Base-by-base conservation (phyloP, 345 rosid genomes). In the Eucalyptus erythrocorys region DNA sequence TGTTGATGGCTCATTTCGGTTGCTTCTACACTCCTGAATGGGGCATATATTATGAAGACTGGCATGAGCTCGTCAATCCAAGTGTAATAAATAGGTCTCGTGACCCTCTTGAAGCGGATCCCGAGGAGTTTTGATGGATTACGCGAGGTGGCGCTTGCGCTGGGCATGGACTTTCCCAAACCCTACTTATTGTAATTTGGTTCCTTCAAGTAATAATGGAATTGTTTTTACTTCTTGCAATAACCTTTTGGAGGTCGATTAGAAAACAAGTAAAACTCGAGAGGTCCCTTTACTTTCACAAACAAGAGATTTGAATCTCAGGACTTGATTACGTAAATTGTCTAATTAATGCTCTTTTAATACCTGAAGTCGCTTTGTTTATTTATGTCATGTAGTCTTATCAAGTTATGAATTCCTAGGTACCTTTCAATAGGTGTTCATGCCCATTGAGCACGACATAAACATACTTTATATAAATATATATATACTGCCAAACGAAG, bases 111-210 rank as follows among this genome's bases (percentile, higher is more conserved):
- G 3, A 64, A 17, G 37, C 2, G 19, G 32, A 64, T 13, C 37
- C 10, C 10, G 4, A 64, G 76, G 76, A n/a, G 76, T 19, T 64
- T 4, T n/a, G 37, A 64, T 1, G 21, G 76, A 14, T 64, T 0
- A 64, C 11, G 37, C 0, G 2, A 64, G 10, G 76, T 0, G 5
- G 32, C 17, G 21, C 76, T 7, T 9, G 10, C 40, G 10, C 40
- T 64, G 6, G 1, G 19, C 37, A 32, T 2, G 10, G 16, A 16
- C 37, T n/a, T 19, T 4, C 76, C 76, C 10, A 14, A n/a, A 7
- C n/a, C 76, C 50, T 34, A 30, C 32, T 3, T n/a, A n/a, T 14
- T 64, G 37, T 3, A n/a, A 64, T 16, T 64, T n/a, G 40, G 9
- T 64, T 64, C 7, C 21, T 40, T 64, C 5, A 0, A n/a, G 8